A percentile compares a stretch with the other conserved stretches of the same genome.
These are phyloP conservation scores for Emergomyces orientalis DNA, from an alignment of 2,329 filamentous ascomycete species.

Conservation along the genomic window DNA sequence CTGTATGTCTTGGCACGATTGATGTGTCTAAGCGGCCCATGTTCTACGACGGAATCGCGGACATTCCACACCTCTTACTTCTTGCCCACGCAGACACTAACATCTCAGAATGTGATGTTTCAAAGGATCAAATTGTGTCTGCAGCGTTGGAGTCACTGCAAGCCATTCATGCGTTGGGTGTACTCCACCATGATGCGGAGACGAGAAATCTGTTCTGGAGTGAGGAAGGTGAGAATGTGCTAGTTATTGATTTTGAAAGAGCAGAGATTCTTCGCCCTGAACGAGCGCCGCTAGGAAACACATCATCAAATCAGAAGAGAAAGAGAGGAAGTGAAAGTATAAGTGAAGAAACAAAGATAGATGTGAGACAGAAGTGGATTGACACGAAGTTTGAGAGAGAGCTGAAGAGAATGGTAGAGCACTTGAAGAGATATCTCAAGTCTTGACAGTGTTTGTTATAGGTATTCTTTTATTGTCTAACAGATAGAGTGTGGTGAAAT, in stretches of 20 bases:
- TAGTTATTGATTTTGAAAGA: constrained; percentile 14
- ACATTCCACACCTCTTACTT: constrained; percentile 12
- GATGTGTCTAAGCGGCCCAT: constrained; percentile 11
- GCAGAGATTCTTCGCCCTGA: constrained; percentile 7
- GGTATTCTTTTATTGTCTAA: too few relatives aligned
- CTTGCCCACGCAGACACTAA: constrained; percentile 11
- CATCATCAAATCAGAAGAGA: constrained; percentile 5
- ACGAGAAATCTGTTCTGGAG: constrained; percentile 13
- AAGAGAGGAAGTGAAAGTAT: constrained; percentile 1
- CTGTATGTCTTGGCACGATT: constrained; percentile 17
- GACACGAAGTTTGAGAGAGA: constrained; percentile 5
- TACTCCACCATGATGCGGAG: constrained; percentile 9
- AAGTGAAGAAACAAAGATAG: constrained; percentile 2
- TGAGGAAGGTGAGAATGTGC: constrained; percentile 9
- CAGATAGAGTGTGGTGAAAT: too few relatives aligned
- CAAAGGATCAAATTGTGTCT: constrained; percentile 1
- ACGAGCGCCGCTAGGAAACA: not conserved
- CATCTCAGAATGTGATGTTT: constrained; percentile 3
- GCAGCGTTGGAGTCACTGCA: constrained; percentile 7
- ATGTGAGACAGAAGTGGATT: constrained; percentile 3
- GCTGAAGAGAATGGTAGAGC: not conserved
- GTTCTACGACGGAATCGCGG: constrained; percentile 12
- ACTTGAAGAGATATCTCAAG: constrained; percentile 1
- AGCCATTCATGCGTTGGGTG: constrained; percentile 13
- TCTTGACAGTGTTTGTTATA: not conserved